phyloP scores from a whole-genome alignment of 2,329 filamentous ascomycete genomes.

The Claviceps spartinae region DNA sequence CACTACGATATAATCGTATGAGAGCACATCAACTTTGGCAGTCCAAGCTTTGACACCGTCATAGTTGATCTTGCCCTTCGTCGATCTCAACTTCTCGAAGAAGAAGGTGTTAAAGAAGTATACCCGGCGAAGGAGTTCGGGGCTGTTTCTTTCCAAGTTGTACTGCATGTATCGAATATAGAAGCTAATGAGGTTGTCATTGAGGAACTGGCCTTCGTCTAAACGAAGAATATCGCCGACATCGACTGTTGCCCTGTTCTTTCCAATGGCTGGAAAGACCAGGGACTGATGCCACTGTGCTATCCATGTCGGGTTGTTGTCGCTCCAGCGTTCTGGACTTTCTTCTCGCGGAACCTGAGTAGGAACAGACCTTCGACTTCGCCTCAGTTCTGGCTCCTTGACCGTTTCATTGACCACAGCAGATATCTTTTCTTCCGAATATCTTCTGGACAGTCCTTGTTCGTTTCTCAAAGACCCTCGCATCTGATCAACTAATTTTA shows the following conservation, averaged over 20 bases:
- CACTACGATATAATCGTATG: conserved; percentile 78
- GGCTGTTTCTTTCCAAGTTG: conserved; percentile 38
- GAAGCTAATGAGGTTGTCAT: conserved; percentile 85
- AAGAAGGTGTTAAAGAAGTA: conserved; percentile 94
- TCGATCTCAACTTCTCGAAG: conserved; percentile 60
- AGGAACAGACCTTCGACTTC: conserved; percentile 13
- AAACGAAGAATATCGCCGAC: conserved; percentile 62
- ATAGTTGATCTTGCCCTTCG: conserved; percentile 59
- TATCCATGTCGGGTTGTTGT: conserved; percentile 35
- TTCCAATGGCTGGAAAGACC: conserved; percentile 44
- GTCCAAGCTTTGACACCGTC: conserved; percentile 82
- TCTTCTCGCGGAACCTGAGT: conserved; percentile 3
- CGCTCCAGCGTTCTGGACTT: conserved; percentile 32
- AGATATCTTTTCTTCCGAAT: neutral
- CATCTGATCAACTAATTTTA: neutral
- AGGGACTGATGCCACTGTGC: conserved; percentile 43
- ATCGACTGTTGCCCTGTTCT: conserved; percentile 51
- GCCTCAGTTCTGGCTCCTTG: conserved; percentile 10
- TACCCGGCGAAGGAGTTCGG: conserved; percentile 47
- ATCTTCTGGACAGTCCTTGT: neutral
- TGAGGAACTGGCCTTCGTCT: conserved; percentile 74
- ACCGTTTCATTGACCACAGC: conserved; percentile 1
- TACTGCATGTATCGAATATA: conserved; percentile 65
- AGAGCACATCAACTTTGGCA: conserved; percentile 67
- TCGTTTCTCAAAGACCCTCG: neutral